Evolutionary conservation across 1,284 basidiomycete species (phyloP), one percentile per base, ranked within the genome.

Genomic region (Stygiomarasmius scandens): DNA sequence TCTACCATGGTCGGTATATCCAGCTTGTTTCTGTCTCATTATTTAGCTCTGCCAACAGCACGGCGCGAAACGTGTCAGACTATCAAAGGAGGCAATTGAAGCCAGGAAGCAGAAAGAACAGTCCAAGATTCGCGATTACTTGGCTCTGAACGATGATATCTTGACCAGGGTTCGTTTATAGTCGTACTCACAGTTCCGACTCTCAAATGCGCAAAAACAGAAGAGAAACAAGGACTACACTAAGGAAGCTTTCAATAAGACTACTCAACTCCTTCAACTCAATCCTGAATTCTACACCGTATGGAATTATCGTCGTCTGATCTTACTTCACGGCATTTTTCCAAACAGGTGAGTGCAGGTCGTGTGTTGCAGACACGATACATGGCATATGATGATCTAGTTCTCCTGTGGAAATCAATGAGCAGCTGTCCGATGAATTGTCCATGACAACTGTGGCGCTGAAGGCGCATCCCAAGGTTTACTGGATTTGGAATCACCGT

Each of bases 401-500:
- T 55, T 74, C 86, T 2, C 76, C 84, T 0, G 77, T 84, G 49
- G 81, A 87, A 52, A 78, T 87, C 36, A 87, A 93, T 55, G 73
- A 79, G 9, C 58, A 89, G 2, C 80, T 97, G 1, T 76, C 82
- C 2, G 77, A 83, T 36, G 95, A 98, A 58, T 74, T 98, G n/a
- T 76, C 81, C 1, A 80, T 95, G 71, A 97, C 95, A 0, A 91
- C 89, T 67, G 74, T 79, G 8, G 87, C 90, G 16, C 82, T 98
- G 47, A 89, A 90, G 66, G 77, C 83, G 10, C 87, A 95, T 68
- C 95, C 95, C 8, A 98, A 98, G 69, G 89, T 96, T 12, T 98
- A 98, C 71, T 94, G 92, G 87, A 94, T 97, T 62, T 98, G 95
- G 96, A 96, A 95, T 67, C 95, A 98, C 67, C 86, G 95, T 32